Conservation (phyloP, 2,329 filamentous ascomycete species). For the Fusarium sambucinum region DNA sequence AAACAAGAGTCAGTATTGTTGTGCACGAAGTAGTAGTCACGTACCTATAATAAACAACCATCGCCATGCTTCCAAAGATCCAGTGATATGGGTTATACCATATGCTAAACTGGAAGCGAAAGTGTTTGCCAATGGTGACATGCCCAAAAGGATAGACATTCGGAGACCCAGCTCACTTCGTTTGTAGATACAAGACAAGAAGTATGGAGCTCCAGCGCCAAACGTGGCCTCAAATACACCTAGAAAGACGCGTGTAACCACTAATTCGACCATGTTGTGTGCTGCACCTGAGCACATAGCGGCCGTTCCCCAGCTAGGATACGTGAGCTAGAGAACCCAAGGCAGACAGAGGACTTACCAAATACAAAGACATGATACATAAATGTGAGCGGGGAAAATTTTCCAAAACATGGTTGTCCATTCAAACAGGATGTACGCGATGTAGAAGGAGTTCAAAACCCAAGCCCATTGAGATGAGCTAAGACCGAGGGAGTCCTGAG, state of each 20-base stretch:
- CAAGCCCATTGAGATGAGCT: slow-evolving; percentile 34
- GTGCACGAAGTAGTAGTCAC: no score
- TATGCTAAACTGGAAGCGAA: slow-evolving; percentile 36
- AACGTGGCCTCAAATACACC: slow-evolving; percentile 39
- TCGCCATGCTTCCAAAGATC: slow-evolving; percentile 27
- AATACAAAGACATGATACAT: slow-evolving; percentile 28
- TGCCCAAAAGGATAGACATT: slow-evolving; percentile 24
- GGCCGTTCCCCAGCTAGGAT: slow-evolving; percentile 28
- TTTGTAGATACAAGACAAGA: slow-evolving; percentile 29
- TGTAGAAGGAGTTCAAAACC: slow-evolving; percentile 42
- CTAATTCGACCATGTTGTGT: slow-evolving; percentile 12
- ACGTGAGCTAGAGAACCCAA: rapidly evolving
- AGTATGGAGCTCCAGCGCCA: slow-evolving; percentile 37
- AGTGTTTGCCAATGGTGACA: slow-evolving; percentile 31
- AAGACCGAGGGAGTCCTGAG: slow-evolving; percentile 25
- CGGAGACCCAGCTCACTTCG: slow-evolving; percentile 28
- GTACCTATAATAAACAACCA: slow-evolving; percentile 8
- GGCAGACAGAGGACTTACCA: slow-evolving; percentile 4
- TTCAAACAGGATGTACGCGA: slow-evolving; percentile 37
- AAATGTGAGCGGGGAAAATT: slow-evolving; percentile 32
- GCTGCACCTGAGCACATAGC: slow-evolving; percentile 37
- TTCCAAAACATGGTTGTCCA: slow-evolving; percentile 43
- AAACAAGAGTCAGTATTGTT: rapidly evolving
- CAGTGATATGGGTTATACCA: slow-evolving; percentile 24
- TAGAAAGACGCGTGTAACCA: slow-evolving; percentile 13